phyloP scores from a whole-genome alignment of 176 grass and related monocot species.

The Elaeis guineensis region DNA sequence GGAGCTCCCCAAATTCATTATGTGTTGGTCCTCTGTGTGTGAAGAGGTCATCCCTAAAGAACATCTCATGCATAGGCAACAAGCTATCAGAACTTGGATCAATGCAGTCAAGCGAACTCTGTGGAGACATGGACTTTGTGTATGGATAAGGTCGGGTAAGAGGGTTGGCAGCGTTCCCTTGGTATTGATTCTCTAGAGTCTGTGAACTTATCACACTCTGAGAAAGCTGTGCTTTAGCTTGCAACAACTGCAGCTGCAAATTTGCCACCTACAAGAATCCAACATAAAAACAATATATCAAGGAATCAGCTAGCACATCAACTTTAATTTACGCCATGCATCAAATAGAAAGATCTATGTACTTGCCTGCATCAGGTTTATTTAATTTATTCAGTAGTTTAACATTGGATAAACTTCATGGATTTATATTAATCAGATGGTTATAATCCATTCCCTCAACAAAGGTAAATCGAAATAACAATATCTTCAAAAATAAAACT shows the following conservation, averaged over 20 bases:
- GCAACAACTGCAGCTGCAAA: constrained; percentile 4
- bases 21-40: background rate
- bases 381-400: too few relatives aligned
- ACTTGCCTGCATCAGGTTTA: too few relatives aligned
- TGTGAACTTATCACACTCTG: background rate
- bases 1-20: constrained; percentile 6
- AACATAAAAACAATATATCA: background rate
- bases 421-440: too few relatives aligned
- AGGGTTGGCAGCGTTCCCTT: background rate
- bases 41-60: background rate
- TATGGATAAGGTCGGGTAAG: background rate
- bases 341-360: background rate
- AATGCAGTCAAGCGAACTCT: background rate
- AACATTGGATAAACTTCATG: too few relatives aligned
- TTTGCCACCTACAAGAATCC: background rate
- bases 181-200: background rate
- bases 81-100: background rate
- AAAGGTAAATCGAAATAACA: too few relatives aligned
- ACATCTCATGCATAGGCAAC: background rate
- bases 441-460: too few relatives aligned
- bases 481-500: too few relatives aligned
- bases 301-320: background rate
- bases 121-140: background rate
- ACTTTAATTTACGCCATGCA: background rate
- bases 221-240: constrained; percentile 1